Conservation (phyloP, 2,329 filamentous ascomycete genomes). For the Penicillium griseofulvum region DNA sequence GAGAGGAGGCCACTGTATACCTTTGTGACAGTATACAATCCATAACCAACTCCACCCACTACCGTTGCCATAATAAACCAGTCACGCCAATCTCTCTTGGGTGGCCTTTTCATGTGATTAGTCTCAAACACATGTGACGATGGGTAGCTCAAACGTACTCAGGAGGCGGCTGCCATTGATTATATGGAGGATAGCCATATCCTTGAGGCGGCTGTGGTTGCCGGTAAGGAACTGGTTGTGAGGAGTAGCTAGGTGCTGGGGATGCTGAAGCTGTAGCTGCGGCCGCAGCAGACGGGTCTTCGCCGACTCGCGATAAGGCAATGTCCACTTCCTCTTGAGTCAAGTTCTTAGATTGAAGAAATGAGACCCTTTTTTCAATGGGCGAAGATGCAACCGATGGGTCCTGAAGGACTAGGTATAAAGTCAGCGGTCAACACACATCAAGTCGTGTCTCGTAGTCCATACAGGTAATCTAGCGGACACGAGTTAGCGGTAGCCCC, state of each 20-base stretch:
- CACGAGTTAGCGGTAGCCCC: constrained; percentile 25
- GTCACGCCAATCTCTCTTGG: constrained; percentile 90
- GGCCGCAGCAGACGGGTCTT: constrained; percentile 50
- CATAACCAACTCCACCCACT: constrained; percentile 83
- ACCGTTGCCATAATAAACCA: constrained; percentile 99
- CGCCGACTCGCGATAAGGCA: constrained; percentile 72
- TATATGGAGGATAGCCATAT: constrained; percentile 53
- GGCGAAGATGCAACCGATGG: constrained; percentile 85
- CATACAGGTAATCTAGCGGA: constrained; percentile 52
- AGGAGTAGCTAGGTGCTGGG: constrained; percentile 49
- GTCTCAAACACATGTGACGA: not conserved
- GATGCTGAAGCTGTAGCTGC: constrained; percentile 48
- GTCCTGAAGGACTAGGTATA: constrained; percentile 76
- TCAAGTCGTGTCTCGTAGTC: constrained; percentile 1
- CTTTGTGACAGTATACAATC: constrained; percentile 83
- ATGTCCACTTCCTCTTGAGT: constrained; percentile 92
- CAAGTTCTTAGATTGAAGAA: constrained; percentile 93
- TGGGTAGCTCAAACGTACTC: constrained; percentile 42
- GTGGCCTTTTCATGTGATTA: constrained; percentile 46
- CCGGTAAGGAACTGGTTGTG: constrained; percentile 40
- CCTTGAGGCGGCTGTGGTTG: constrained; percentile 43
- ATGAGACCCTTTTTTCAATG: constrained; percentile 88
- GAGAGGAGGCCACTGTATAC: constrained; percentile 40
- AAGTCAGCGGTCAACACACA: constrained; percentile 16
- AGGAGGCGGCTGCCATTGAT: constrained; percentile 54